These are phyloP conservation scores for Pythium vanterpoolii DNA, from an alignment of 352 stramenopile genomes.

Conservation along the genomic window DNA sequence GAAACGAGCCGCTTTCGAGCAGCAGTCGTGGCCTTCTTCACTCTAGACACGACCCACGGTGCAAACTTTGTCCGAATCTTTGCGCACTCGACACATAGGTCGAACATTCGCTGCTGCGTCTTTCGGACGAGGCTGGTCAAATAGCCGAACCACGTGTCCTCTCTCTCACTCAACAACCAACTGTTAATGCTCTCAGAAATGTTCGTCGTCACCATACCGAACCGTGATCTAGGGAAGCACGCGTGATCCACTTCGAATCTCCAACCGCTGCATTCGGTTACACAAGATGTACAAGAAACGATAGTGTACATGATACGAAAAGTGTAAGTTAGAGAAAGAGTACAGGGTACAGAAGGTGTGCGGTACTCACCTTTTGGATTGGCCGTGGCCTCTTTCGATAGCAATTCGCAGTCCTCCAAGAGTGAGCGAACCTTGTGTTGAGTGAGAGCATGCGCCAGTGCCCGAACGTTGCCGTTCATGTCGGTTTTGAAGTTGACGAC, in stretches of 20 bases:
- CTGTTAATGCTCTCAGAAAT: constrained; percentile 18
- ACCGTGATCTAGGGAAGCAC: constrained; percentile 4
- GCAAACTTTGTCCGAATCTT: not conserved
- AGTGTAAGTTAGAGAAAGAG: too few species aligned
- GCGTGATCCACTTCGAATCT: constrained; percentile 1
- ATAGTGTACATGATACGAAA: too few species aligned
- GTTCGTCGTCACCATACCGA: constrained; percentile 15
- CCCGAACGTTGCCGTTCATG: constrained; percentile 2
- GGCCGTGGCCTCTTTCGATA: too few species aligned
- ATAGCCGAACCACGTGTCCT: constrained; percentile 17
- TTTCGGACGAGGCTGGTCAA: constrained; percentile 12
- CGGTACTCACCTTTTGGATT: too few species aligned
- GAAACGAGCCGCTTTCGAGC: not conserved
- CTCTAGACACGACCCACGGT: not conserved
- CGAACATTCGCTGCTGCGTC: constrained; percentile 9
- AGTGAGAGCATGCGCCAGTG: constrained; percentile 1
- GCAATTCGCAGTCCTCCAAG: not conserved
- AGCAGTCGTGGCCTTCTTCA: not conserved
- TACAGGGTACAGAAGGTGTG: too few species aligned
- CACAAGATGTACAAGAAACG: too few species aligned
- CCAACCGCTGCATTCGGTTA: too few species aligned
- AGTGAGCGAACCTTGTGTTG: too few species aligned
- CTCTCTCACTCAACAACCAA: constrained; percentile 9
- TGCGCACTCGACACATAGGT: constrained; percentile 3
- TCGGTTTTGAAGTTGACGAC: constrained; percentile 13